Base-by-base conservation (phyloP, 2,329 filamentous ascomycete genomes). In the Sporothrix phasma region DNA sequence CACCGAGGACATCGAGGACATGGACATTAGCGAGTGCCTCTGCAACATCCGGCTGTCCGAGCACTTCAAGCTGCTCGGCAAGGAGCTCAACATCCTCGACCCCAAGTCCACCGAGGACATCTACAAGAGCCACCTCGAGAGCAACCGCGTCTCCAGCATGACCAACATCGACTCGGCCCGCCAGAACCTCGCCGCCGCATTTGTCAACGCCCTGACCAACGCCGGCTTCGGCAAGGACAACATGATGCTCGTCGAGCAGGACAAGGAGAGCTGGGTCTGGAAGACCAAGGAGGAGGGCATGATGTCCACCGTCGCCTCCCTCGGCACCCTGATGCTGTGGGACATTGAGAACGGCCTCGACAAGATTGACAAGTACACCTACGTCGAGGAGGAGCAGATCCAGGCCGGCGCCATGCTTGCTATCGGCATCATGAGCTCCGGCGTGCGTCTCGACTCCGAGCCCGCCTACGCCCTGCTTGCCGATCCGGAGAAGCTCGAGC, bases 281-380 rank as follows among this genome's bases (percentile, higher is more conserved):
- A 99, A 97, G 80, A 97, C 95, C 22, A 99, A 99, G 77, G 92
- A 95, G 47, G 92, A 97, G 72, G 94, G 94, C 68, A 96, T 96
- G 92, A 83, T 96, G 76, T 97, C 94, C 1, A 97, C 93, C 0
- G 89, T 95, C 45, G 95, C 95, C 4, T 97, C 94, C 0, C 78
- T 97, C 69, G 94, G 94, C 72, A 93, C 94, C 71, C 81, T 99
- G 19, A 81, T 96, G 73, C 84, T 96, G 72, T 96, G 94, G 90
- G 93, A 99, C 72, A 88, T 96, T 24, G 93, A 97, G 72, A 87
- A 85, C 69, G 94, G 93, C 63, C 80, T 99, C 62, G 91, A 96
- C 74, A 93, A 92, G 77, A 92, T 97, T 70, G 93, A 99, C 76
- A 91, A 88, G 73, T 99, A 92, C 79, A 96, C 91, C 1, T 95